Base-by-base conservation (phyloP, 768 basidiomycete species). In the Lyophyllum atratum region DNA sequence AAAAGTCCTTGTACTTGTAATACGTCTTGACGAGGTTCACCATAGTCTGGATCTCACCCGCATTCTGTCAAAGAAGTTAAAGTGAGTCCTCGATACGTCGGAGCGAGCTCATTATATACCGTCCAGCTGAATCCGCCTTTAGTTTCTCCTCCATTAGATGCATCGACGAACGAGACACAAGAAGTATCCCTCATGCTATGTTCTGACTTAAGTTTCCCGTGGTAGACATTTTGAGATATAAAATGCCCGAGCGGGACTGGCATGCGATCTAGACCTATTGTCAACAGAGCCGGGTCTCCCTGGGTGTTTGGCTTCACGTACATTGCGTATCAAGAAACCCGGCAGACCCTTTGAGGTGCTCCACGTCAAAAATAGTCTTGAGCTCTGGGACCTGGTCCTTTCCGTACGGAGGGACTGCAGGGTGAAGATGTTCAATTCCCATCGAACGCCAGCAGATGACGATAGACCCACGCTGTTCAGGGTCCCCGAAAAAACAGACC, bases 401-500 rank as follows among this genome's bases (percentile, higher is more conserved):
- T 3, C 82, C 82, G 66, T 72, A 81, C 0, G 84, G 84, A 2
- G 84, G 80, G 3, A 85, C 84, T 85, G 22, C 54, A 10, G 9
- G 12, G 42, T 19, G 19, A 24, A 39, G 15, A 15, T 4, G 48
- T 19, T 46, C n/a, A n/a, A n/a, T n/a, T n/a, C n/a, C n/a, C n/a
- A n/a, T n/a, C n/a, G n/a, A 54, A 43, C 5, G 17, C 24, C 15
- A 51, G 37, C 8, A 6, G 14, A 46, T 11, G 25, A 29, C 37
- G 26, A 45, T 33, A 52, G 62, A 7, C 78, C 46, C 66, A 81
- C 83, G 68, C 68, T 85, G 83, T 43, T 76, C 74, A 0, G 80
- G 80, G 65, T 85, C 83, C 0, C 83, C 82, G 46, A 84, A 81
- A 61, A 80, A 81, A 57, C 79, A 82, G 19, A 81, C 67, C 58